Conservation (phyloP, 2,329 filamentous ascomycete genomes). For the Trichoderma sp. region DNA sequence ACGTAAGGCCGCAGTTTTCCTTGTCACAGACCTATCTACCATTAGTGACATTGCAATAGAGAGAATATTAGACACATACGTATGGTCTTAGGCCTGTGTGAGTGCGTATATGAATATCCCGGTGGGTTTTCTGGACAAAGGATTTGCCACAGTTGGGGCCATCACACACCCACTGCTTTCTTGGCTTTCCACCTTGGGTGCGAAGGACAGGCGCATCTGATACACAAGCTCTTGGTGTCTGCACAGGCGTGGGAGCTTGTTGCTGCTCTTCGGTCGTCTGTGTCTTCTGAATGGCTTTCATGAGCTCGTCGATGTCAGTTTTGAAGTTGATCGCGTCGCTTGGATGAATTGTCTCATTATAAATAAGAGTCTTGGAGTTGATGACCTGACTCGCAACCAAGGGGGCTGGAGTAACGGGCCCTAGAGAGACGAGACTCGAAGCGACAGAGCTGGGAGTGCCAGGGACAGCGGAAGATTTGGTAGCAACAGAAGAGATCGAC, state of each 20-base stretch:
- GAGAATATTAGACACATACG: slow-evolving; percentile 50
- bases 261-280: slow-evolving; percentile 39
- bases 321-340: slow-evolving; percentile 61
- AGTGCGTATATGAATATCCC: slow-evolving; percentile 82
- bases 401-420: slow-evolving; percentile 22
- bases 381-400: slow-evolving; percentile 3
- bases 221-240: slow-evolving; percentile 16
- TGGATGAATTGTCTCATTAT: slow-evolving; percentile 47
- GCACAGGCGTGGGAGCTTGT: slow-evolving; percentile 27
- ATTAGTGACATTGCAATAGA: slow-evolving; percentile 26
- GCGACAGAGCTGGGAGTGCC: slow-evolving; percentile 18
- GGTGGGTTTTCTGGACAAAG: slow-evolving; percentile 88
- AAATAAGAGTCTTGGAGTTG: slow-evolving; percentile 42
- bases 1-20: slow-evolving; percentile 70
- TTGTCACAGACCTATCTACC: slow-evolving; percentile 62
- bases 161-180: slow-evolving; percentile 70
- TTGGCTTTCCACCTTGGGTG: slow-evolving; percentile 31
- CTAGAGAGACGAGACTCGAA: slow-evolving; percentile 9
- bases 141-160: slow-evolving; percentile 73
- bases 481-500: slow-evolving; percentile 27
- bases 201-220: slow-evolving; percentile 16
- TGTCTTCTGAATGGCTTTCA: slow-evolving; percentile 82
- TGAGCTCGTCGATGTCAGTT: slow-evolving; percentile 83
- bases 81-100: slow-evolving; percentile 92
- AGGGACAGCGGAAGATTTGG: slow-evolving; percentile 23